Evolutionary conservation across 2,329 filamentous ascomycete genomes (phyloP).

Genomic region (Trichoderma hamatum): DNA sequence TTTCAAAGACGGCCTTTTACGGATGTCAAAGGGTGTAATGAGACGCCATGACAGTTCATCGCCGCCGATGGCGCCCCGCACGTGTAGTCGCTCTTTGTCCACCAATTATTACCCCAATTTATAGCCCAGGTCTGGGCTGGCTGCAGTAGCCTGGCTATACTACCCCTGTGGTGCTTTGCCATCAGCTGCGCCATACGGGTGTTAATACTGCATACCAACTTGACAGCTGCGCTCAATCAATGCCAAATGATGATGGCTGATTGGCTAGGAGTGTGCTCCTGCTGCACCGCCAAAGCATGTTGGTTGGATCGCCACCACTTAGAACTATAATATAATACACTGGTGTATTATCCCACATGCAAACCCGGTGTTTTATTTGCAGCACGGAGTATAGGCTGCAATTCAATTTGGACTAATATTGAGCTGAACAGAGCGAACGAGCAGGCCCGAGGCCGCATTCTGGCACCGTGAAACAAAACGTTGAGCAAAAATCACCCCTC

Average conservation of each 20-base stretch:
- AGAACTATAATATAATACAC: too few relatives aligned
- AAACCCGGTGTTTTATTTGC: neutral
- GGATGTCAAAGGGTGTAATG: neutral
- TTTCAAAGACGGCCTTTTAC: neutral
- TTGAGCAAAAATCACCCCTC: slow-evolving; percentile 4
- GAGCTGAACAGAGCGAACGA: neutral
- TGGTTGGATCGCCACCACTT: too few relatives aligned
- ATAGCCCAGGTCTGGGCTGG: neutral
- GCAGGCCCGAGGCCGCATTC: neutral
- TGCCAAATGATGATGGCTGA: neutral
- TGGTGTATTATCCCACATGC: too few relatives aligned
- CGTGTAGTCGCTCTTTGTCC: neutral
- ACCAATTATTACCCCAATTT: slow-evolving; percentile 4
- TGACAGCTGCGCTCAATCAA: neutral
- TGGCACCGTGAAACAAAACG: neutral
- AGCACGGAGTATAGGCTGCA: neutral
- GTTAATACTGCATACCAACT: neutral
- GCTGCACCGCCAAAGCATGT: neutral
- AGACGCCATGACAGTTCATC: neutral
- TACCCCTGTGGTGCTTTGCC: neutral
- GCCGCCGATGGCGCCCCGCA: neutral
- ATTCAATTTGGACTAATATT: too few relatives aligned
- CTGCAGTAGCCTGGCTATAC: neutral
- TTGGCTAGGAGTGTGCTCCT: neutral
- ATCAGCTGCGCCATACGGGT: neutral